These are phyloP conservation scores for Henckelia pumila DNA, from an alignment of 257 asterid genomes.

Conservation along the genomic window DNA sequence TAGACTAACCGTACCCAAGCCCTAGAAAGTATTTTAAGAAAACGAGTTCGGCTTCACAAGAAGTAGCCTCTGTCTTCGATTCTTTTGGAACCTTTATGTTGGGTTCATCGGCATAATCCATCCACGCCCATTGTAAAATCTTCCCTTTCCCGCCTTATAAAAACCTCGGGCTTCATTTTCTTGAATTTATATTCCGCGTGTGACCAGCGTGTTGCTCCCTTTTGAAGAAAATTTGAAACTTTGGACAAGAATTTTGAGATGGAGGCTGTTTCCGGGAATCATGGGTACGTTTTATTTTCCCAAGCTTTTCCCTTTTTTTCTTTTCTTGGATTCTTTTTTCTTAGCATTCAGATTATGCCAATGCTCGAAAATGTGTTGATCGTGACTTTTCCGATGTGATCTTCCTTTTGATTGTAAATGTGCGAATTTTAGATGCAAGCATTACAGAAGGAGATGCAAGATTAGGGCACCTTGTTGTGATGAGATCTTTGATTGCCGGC, in stretches of 20 bases:
- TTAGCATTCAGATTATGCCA: not conserved
- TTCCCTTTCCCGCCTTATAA: conserved; percentile 31
- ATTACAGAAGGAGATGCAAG: conserved; percentile 63
- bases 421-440: conserved; percentile 41
- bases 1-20: too few relatives aligned
- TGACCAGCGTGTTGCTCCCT: not conserved
- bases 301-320: not conserved
- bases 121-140: not conserved
- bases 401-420: not conserved
- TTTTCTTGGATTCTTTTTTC: not conserved
- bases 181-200: not conserved
- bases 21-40: too few relatives aligned
- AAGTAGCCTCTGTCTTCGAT: not conserved
- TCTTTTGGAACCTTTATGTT: not conserved
- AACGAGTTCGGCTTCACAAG: too few relatives aligned
- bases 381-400: not conserved
- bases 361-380: not conserved
- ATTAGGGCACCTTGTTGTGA: conserved; percentile 61
- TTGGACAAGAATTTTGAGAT: not conserved
- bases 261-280: conserved; percentile 32
- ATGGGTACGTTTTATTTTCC: conserved; percentile 38
- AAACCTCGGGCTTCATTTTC: conserved; percentile 17
- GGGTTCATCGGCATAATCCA: not conserved
- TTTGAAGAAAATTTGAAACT: not conserved
- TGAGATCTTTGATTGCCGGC: conserved; percentile 64